Base-by-base conservation (phyloP, 2,329 filamentous ascomycete species). In the Cadophora gregata region DNA sequence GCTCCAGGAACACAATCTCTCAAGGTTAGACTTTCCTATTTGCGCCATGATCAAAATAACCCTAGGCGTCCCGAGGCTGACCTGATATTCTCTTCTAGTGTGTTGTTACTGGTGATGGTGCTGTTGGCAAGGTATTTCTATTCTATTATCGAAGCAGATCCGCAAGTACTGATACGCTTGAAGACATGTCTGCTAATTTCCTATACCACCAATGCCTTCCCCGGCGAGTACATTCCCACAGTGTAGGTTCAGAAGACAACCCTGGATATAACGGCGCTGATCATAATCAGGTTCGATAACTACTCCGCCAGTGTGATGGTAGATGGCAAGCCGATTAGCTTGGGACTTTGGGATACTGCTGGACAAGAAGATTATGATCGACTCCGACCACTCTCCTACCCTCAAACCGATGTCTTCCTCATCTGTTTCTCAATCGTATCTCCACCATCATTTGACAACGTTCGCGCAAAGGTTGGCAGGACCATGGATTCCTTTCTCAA, bases 241-340 rank as follows among this genome's bases (percentile, higher is more conserved):
- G 96, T 99, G 92, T 96, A 83, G 81, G 90, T 70, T 51, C 65
- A 50, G 16, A 48, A 24, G 56, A 51, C 59, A 16, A 59, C 36
- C 19, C 10, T 60, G 55, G 27, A 53, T 29, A 60, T 24, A 53
- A 36, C 50, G 9, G n/a, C 61, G 62, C 69, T 71, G 72, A 73
- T 72, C 56, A 55, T 55, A 60, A n/a, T 24, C 74, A 97, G 93
- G 71, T 98, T 98, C 82, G 95, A 98, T 80, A 99, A 99, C 84
- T 98, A 98, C 85, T 97, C 95, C 45, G 96, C 96, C 72, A 97
- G 93, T 84, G 96, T 99, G 64, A 97, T 97, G 93, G 96, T 98
- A 65, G 96, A 98, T 84, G 93, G 94, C 76, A 97, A 97, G 84
- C 95, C 95, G 68, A 97, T 98, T 82, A 97, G 93, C 81, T 82